Percentiles rank a stretch among this genome's conserved stretches.
Evolutionary conservation across 2,329 filamentous ascomycete species (phyloP).

Genomic region (Madurella fahalii): DNA sequence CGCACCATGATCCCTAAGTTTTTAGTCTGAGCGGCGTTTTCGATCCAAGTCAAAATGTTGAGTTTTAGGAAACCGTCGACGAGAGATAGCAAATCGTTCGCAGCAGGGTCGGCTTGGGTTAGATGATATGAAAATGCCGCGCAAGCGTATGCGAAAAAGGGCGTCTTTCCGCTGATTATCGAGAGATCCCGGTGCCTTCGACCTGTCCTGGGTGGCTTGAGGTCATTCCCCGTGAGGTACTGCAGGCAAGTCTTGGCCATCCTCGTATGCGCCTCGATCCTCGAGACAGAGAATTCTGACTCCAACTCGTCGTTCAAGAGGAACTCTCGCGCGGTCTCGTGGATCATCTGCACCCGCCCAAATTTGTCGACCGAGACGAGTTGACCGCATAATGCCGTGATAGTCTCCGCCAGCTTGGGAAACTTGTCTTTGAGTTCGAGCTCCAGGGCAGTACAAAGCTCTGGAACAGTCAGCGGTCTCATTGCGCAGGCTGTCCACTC

Average conservation of each 20-base stretch:
- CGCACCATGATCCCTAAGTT: slow-evolving; percentile 6
- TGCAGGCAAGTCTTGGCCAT: neutral
- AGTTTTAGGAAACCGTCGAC: slow-evolving; percentile 29
- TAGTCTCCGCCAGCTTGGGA: neutral
- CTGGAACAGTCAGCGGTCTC: neutral
- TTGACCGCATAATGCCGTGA: neutral
- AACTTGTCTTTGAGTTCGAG: neutral
- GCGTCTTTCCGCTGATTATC: neutral
- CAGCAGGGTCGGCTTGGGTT: slow-evolving; percentile 23
- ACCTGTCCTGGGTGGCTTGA: slow-evolving; percentile 29
- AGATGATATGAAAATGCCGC: slow-evolving; percentile 27
- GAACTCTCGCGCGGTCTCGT: neutral
- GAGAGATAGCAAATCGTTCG: slow-evolving; percentile 22
- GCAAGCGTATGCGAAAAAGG: slow-evolving; percentile 28
- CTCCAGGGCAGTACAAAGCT: neutral
- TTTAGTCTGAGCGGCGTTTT: slow-evolving; percentile 17
- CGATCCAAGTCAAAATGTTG: slow-evolving; percentile 35
- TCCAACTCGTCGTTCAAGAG: neutral
- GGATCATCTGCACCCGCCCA: neutral
- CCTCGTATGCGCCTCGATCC: slow-evolving; percentile 32
- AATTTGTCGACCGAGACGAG: neutral
- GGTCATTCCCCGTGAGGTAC: neutral
- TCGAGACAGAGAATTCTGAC: slow-evolving; percentile 24
- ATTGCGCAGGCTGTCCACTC: neutral
- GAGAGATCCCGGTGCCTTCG: slow-evolving; percentile 14